phyloP scores from a whole-genome alignment of 495 filamentous ascomycete species.

The Trichoderma virens region DNA sequence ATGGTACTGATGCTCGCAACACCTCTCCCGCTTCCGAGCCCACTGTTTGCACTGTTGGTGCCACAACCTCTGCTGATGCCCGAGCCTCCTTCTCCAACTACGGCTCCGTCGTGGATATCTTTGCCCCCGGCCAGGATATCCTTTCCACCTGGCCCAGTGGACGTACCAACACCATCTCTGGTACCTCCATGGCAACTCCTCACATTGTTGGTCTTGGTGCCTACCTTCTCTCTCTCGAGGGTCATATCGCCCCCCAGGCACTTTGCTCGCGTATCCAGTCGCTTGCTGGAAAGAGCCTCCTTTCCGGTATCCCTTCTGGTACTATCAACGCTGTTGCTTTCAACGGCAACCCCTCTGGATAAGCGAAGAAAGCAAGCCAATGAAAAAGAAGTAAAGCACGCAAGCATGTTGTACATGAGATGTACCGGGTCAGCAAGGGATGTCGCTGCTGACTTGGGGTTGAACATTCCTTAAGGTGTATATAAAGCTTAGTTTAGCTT shows the following conservation, averaged over 20 bases:
- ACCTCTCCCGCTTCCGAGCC: slow-evolving; percentile 44
- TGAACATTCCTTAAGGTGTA: no score
- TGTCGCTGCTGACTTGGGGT: no score
- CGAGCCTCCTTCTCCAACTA: slow-evolving; percentile 51
- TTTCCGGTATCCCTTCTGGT: slow-evolving; percentile 33
- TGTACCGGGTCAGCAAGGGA: no score
- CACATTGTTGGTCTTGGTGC: slow-evolving; percentile 56
- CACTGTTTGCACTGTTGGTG: slow-evolving; percentile 50
- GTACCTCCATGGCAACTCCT: slow-evolving; percentile 59
- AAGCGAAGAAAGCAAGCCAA: slow-evolving; percentile 11
- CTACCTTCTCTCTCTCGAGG: slow-evolving; percentile 47
- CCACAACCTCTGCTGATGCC: slow-evolving; percentile 33
- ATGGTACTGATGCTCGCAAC: slow-evolving; percentile 27
- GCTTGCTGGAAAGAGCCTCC: slow-evolving; percentile 24
- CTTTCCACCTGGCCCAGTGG: slow-evolving; percentile 44
- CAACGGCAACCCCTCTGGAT: slow-evolving; percentile 39
- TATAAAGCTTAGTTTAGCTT: no score
- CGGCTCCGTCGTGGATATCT: slow-evolving; percentile 47
- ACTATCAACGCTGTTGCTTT: slow-evolving; percentile 43
- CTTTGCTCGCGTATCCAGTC: slow-evolving; percentile 38
- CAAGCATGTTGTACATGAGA: no score
- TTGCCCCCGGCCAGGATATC: slow-evolving; percentile 46
- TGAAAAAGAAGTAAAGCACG: no score
- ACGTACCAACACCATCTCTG: slow-evolving; percentile 53
- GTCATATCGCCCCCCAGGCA: slow-evolving; percentile 34